Conservation (phyloP, 306 rosid genomes). For the Prunus dulcis region DNA sequence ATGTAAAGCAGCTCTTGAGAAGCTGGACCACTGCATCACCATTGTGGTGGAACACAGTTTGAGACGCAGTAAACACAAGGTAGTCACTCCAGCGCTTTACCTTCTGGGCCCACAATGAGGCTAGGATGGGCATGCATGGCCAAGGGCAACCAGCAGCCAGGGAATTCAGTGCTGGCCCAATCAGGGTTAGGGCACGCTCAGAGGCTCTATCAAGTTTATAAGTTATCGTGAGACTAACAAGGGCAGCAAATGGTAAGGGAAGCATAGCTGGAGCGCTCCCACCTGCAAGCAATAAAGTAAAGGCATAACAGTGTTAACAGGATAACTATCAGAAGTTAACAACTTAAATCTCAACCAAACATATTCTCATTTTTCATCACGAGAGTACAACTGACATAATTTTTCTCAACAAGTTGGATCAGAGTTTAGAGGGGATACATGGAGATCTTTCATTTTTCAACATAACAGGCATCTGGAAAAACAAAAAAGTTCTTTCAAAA, state of each 20-base stretch:
- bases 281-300: conserved; percentile 48
- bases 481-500: background rate
- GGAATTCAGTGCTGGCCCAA: conserved; percentile 64
- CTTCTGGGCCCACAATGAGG: conserved; percentile 84
- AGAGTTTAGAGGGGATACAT: background rate
- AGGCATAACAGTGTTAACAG: conserved; percentile 23
- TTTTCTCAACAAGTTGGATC: background rate
- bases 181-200: conserved; percentile 55
- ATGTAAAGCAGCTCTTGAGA: conserved; percentile 77
- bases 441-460: conserved; percentile 4
- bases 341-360: background rate
- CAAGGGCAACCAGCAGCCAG: conserved; percentile 85
- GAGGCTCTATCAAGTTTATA: conserved; percentile 72
- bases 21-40: conserved; percentile 91
- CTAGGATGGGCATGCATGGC: conserved; percentile 79
- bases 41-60: conserved; percentile 82
- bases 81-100: conserved; percentile 81
- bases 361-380: background rate
- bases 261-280: conserved; percentile 68
- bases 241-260: conserved; percentile 96
- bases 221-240: conserved; percentile 77
- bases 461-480: conserved; percentile 1
- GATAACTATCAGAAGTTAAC: conserved; percentile 1
- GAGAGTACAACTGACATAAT: background rate
- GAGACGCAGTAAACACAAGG: conserved; percentile 70